Evolutionary conservation across 352 stramenopile species (phyloP), one percentile per base, ranked within the genome.

Genomic region (Peronospora destructor): DNA sequence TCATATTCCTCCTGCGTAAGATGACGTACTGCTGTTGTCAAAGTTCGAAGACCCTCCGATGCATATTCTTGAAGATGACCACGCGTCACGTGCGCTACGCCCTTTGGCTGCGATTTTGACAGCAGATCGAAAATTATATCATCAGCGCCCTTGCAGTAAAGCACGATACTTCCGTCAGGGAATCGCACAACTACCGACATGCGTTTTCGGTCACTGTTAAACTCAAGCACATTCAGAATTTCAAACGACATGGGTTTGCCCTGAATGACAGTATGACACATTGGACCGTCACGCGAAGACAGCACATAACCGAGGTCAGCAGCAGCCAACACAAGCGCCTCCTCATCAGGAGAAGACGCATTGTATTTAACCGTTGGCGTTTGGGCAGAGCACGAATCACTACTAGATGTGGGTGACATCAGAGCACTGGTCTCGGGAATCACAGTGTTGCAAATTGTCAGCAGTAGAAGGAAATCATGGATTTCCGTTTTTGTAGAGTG

Each of bases 171-270:
- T 14, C 75, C 83, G 29, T 85, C 74, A 0, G 72, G 71, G 23
- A 89, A 72, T 21, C 91, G 76, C 23, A 98, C 85, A 28, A 99
- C 73, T 29, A 99, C 88, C 14, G 91, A 98, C 96, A 99, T 99
- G 48, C 97, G 74, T 69, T 99, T 99, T 10, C 97, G 76, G 44
- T 98, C 85, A 44, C 90, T 97, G 64, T 98, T 97, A 73, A 99
- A 99, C 63, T 98, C 96, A 41, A 98, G 94, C 4, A 98, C 82
- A 40, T 97, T 96, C 43, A 98, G 65, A 48, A 98, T 87, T 47
- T 91, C 68, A 73, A 91, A 98, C 14, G 77, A 87, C 72, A 84
- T 68, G 7, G 65, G 49, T 30, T 59, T 50, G 5, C 83, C 83
- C 41, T 83, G 80, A 49, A 94, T 84, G 13, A 70, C 14, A 3